Percentiles rank a stretch among this genome's conserved stretches.
Evolutionary conservation across 345 rosid genomes (phyloP).

Genomic region (Eucalyptus marginata): DNA sequence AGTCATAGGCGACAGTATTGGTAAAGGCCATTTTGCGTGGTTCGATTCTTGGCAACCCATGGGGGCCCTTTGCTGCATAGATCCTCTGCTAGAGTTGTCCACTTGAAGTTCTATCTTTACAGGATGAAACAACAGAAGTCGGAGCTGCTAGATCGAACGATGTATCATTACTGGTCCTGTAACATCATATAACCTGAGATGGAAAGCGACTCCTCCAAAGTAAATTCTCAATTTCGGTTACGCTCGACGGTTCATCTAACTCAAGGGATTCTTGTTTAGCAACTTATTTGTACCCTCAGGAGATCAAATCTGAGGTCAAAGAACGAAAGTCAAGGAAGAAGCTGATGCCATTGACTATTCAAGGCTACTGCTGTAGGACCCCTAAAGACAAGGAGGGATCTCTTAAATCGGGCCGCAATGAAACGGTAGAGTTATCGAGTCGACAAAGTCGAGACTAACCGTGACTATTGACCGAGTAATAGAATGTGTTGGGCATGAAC

Average conservation of each 20-base stretch:
- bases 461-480: fast-evolving
- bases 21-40: neutral
- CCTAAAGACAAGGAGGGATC: neutral
- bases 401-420: neutral
- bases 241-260: fast-evolving
- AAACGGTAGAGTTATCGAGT: neutral
- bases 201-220: neutral
- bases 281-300: neutral
- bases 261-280: neutral
- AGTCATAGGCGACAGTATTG: fast-evolving
- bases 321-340: neutral
- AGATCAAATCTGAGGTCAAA: neutral
- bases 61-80: neutral
- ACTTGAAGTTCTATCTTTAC: neutral
- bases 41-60: neutral
- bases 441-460: fast-evolving
- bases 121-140: neutral
- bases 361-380: neutral
- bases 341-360: neutral
- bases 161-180: neutral
- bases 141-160: neutral
- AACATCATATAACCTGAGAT: no score
- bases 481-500: fast-evolving
- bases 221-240: neutral
- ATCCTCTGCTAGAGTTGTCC: neutral